Base-by-base conservation (phyloP, 202 grass and related monocot species). In the Carex arenaria region DNA sequence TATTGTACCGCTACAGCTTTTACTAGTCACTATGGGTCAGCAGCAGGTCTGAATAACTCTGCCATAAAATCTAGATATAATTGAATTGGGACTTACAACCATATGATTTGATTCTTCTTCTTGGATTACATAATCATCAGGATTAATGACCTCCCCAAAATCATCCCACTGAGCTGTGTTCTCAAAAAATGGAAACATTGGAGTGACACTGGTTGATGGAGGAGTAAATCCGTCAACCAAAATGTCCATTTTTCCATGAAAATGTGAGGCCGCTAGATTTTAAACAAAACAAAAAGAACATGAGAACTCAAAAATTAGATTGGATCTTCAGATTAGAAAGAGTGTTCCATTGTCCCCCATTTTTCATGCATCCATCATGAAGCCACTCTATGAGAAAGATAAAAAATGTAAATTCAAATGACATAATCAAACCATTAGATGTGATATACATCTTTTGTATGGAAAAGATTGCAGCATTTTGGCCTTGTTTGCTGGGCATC, bases 181-280 rank as follows among this genome's bases (percentile, higher is more conserved):
- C 86, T 98, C 89, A 78, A 98, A 98, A 79, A 93, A 93, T 23
- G 95, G 95, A 86, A 98, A 98, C 90, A 98, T 98, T 86, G 95
- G 92, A 88, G 90, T 86, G 56, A 93, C 85, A 87, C 92, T 95
- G 11, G 80, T 86, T 54, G 86, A 69, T 78, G 90, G 86, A 89
- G 94, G 90, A 49, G 86, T 87, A 95, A 98, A 98, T 90, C 95
- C 95, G 86, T 98, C 95, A 90, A 95, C 91, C 52, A 95, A 72
- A 91, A 98, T 95, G 86, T 95, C 95, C 73, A 85, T 68, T 77
- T 85, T 88, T 18, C 85, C 72, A 70, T 84, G 76, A 85, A 89
- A 86, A 60, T 80, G 80, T 12, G 91, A 90, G 82, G 85, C 81
- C 83, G 64, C 69, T 86, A 65, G 80, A 90, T 34, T 77, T 28